phyloP scores from a whole-genome alignment of 176 grass and related monocot species.

The Metroxylon sagu region DNA sequence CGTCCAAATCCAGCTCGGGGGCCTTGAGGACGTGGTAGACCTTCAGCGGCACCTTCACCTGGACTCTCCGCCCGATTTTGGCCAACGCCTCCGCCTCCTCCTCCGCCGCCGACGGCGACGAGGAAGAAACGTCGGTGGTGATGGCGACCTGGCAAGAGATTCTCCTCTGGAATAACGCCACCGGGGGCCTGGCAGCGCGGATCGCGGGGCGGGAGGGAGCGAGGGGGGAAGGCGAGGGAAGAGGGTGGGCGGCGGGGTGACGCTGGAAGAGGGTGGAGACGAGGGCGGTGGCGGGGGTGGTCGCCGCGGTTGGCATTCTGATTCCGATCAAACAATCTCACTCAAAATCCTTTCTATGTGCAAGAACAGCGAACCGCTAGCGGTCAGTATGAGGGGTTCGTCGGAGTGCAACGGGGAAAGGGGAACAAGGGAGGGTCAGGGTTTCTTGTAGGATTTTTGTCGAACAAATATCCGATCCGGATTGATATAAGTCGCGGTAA shows the following conservation, averaged over 20 bases:
- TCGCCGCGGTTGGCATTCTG: conserved; percentile 21
- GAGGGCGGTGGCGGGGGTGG: neutral
- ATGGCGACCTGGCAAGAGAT: conserved; percentile 18
- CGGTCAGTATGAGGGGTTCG: no score
- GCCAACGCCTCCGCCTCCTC: neutral
- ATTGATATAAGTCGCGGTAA: no score
- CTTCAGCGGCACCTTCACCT: conserved; percentile 25
- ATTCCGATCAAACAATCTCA: conserved; percentile 2
- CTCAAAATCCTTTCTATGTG: no score
- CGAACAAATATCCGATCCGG: no score
- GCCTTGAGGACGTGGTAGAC: conserved; percentile 29
- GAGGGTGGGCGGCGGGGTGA: neutral
- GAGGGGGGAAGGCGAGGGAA: conserved; percentile 4
- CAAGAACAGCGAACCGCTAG: no score
- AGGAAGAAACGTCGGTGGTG: conserved; percentile 6
- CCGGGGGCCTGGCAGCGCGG: neutral
- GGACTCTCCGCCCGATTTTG: conserved; percentile 30
- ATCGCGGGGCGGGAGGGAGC: neutral
- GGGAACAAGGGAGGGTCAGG: no score
- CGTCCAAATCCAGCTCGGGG: conserved; percentile 35
- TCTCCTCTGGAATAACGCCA: neutral
- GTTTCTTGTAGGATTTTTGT: no score
- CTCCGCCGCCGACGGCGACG: conserved; percentile 5
- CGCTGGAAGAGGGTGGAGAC: neutral
- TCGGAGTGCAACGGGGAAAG: no score